phyloP scores from a whole-genome alignment of 192 early-diverging fungal genomes.

The Backusella sp. region DNA sequence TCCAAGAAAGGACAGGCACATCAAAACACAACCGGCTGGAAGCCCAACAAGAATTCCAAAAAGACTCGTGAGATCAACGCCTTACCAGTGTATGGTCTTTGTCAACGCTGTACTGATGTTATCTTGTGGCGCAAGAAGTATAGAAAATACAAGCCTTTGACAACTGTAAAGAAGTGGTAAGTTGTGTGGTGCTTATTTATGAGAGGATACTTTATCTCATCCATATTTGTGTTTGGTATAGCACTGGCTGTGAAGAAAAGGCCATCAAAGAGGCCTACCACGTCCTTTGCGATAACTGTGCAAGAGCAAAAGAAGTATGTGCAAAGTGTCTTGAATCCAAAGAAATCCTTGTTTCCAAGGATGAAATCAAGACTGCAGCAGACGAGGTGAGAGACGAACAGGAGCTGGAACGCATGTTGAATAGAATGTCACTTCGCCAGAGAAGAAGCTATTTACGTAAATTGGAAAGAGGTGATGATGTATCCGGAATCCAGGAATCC shows the following conservation, averaged over 20 bases:
- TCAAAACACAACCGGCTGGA: slow-evolving; percentile 86
- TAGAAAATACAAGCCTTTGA: slow-evolving; percentile 97
- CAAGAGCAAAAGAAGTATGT: slow-evolving; percentile 76
- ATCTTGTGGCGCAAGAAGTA: slow-evolving; percentile 88
- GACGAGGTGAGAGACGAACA: slow-evolving; percentile 69
- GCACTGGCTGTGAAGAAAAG: slow-evolving; percentile 70
- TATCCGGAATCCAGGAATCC: slow-evolving; percentile 41
- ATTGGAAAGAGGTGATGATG: slow-evolving; percentile 76
- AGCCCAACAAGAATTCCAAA: slow-evolving; percentile 84
- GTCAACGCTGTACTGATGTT: slow-evolving; percentile 70
- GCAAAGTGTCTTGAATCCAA: slow-evolving; percentile 83
- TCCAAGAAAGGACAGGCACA: slow-evolving; percentile 84
- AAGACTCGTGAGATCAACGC: slow-evolving; percentile 72
- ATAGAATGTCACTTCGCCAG: slow-evolving; percentile 76
- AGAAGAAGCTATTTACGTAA: slow-evolving; percentile 79
- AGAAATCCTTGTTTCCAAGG: slow-evolving; percentile 56
- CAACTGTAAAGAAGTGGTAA: slow-evolving; percentile 86
- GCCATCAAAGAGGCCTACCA: slow-evolving; percentile 93
- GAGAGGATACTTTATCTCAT: background rate
- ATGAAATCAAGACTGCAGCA: slow-evolving; percentile 61
- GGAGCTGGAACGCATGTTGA: slow-evolving; percentile 69
- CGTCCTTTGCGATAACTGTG: slow-evolving; percentile 88
- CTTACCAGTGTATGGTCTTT: slow-evolving; percentile 81
- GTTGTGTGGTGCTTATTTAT: slow-evolving; percentile 10
- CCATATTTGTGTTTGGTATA: background rate